A percentile compares a stretch with the other conserved stretches of the same genome.
These are phyloP conservation scores for Podaxis sp. DNA, from an alignment of 768 basidiomycete species.

Conservation along the genomic window DNA sequence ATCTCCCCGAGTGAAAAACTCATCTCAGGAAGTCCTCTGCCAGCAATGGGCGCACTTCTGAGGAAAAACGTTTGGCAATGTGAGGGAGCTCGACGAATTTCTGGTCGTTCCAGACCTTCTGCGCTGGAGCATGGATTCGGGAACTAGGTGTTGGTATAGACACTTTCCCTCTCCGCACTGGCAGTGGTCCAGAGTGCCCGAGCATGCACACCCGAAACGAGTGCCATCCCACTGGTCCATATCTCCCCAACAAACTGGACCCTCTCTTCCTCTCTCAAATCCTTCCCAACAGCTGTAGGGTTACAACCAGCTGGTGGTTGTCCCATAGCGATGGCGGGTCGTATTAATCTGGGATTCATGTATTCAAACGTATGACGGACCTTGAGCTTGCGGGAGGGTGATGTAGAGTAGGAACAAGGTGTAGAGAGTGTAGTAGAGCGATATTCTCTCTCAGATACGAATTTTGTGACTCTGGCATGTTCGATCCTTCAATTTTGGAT, in stretches of 20 bases:
- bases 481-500: no score
- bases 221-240: constrained; percentile 66
- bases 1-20: no score
- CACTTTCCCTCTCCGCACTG: not conserved
- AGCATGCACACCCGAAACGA: constrained; percentile 29
- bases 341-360: constrained; percentile 87
- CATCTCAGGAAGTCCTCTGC: no score
- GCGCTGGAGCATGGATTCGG: constrained; percentile 11
- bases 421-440: constrained; percentile 83
- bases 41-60: no score
- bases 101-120: constrained; percentile 14
- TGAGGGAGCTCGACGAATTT: constrained; percentile 24
- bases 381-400: constrained; percentile 84
- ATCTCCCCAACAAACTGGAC: constrained; percentile 69
- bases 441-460: constrained; percentile 64
- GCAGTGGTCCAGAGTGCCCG: not conserved
- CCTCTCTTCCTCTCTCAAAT: not conserved
- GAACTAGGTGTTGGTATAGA: constrained; percentile 18
- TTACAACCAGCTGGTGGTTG: constrained; percentile 27
- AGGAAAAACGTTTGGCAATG: no score
- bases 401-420: constrained; percentile 85
- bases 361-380: constrained; percentile 77
- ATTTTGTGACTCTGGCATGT: no score
- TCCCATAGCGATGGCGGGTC: constrained; percentile 45
- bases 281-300: not conserved